Evolutionary conservation across 2,329 filamentous ascomycete species (phyloP).

Genomic region (Macroventuria anomochaeta): DNA sequence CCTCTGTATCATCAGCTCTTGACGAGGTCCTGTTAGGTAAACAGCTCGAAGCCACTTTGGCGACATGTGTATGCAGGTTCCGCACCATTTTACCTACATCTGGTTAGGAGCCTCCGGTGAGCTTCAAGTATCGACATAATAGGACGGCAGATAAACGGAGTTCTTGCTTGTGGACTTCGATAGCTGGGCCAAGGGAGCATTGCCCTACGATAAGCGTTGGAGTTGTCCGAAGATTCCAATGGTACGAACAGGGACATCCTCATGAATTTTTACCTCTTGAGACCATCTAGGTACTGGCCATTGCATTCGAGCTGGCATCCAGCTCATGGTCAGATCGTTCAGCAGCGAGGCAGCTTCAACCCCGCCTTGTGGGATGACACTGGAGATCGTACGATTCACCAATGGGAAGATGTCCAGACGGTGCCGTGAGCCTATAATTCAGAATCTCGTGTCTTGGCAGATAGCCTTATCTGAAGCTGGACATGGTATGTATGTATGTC

Average conservation of each 20-base stretch:
- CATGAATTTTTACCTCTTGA: neutral
- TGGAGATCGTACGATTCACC: constrained; percentile 21
- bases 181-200: neutral
- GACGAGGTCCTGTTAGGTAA: constrained; percentile 45
- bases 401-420: constrained; percentile 24
- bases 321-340: neutral
- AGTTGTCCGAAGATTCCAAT: neutral
- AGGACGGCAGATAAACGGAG: neutral
- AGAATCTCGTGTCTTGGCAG: constrained; percentile 20
- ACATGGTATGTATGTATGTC: constrained; percentile 15
- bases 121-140: constrained; percentile 18
- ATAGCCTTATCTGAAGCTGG: constrained; percentile 38
- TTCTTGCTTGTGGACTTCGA: neutral
- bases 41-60: constrained; percentile 41
- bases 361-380: constrained; percentile 41
- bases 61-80: constrained; percentile 31
- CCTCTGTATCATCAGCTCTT: constrained; percentile 35
- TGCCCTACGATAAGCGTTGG: neutral
- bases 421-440: constrained; percentile 35
- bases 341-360: constrained; percentile 22
- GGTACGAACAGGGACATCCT: too few relatives aligned
- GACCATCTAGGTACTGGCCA: constrained; percentile 11
- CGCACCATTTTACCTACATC: constrained; percentile 25
- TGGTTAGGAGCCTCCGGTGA: constrained; percentile 24
- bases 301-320: neutral